phyloP scores from a whole-genome alignment of 352 stramenopile genomes.

The Globisporangium uncinulatum region DNA sequence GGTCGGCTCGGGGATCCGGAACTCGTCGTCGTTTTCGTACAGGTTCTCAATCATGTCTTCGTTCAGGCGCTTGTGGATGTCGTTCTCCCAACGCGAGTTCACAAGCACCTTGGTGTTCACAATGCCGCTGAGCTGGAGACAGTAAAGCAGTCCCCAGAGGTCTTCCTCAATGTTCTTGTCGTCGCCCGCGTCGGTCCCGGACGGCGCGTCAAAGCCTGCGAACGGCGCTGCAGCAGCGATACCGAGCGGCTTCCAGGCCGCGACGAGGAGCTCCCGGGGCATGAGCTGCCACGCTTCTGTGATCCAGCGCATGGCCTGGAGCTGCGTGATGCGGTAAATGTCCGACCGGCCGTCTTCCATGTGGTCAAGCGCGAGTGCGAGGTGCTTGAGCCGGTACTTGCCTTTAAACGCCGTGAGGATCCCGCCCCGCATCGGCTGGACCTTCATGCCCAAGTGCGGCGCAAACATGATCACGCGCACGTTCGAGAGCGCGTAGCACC shows the following conservation, averaged over 20 bases:
- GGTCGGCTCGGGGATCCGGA: slow-evolving; percentile 56
- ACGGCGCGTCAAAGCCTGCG: slow-evolving; percentile 41
- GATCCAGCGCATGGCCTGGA: slow-evolving; percentile 86
- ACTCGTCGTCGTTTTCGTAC: slow-evolving; percentile 78
- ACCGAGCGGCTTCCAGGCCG: slow-evolving; percentile 72
- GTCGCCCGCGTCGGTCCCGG: slow-evolving; percentile 32
- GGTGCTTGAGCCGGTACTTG: slow-evolving; percentile 82
- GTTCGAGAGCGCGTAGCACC: slow-evolving; percentile 78
- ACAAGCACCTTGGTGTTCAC: slow-evolving; percentile 86
- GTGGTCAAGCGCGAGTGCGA: slow-evolving; percentile 80
- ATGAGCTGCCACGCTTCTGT: slow-evolving; percentile 79
- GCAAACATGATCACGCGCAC: slow-evolving; percentile 85
- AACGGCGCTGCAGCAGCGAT: slow-evolving; percentile 41
- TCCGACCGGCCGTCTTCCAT: slow-evolving; percentile 70
- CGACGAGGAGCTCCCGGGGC: slow-evolving; percentile 70
- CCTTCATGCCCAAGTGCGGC: slow-evolving; percentile 78
- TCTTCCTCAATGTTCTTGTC: slow-evolving; percentile 88
- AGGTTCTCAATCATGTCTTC: slow-evolving; percentile 86
- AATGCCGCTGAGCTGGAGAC: slow-evolving; percentile 73
- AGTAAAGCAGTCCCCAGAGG: slow-evolving; percentile 82
- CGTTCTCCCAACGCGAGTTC: slow-evolving; percentile 86
- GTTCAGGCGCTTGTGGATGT: slow-evolving; percentile 86
- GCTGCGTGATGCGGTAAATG: slow-evolving; percentile 79
- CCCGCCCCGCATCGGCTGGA: slow-evolving; percentile 80
- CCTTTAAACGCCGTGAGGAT: slow-evolving; percentile 82